These are phyloP conservation scores for Emericellopsis terricola DNA, from an alignment of 495 filamentous ascomycete species.

Conservation along the genomic window DNA sequence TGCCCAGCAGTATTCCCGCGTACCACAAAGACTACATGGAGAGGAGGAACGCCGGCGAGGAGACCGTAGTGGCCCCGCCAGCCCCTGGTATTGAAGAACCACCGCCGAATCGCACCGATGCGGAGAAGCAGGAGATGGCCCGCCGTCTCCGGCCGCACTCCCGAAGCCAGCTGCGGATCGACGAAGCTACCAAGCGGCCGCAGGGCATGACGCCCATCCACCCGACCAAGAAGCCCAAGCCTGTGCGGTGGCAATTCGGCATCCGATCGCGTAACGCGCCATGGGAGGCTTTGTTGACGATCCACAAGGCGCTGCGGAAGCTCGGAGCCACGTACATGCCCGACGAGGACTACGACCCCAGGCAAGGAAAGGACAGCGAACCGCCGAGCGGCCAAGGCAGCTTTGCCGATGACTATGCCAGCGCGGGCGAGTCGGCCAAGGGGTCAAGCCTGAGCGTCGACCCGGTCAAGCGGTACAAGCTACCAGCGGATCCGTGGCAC, in stretches of 20 bases:
- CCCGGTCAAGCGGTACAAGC: constrained; percentile 35
- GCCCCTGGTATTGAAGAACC: constrained; percentile 24
- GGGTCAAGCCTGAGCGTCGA: constrained; percentile 6
- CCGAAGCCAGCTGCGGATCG: constrained; percentile 37
- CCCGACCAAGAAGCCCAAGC: constrained; percentile 41
- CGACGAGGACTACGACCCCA: constrained; percentile 32
- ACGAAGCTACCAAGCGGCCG: constrained; percentile 44
- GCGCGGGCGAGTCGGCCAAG: not conserved
- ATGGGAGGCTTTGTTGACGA: constrained; percentile 79
- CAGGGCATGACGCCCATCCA: constrained; percentile 42
- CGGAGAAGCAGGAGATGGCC: constrained; percentile 59
- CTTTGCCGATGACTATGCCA: constrained; percentile 2
- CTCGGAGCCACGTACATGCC: constrained; percentile 75
- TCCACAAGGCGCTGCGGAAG: constrained; percentile 75
- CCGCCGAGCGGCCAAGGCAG: constrained; percentile 3
- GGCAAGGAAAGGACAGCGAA: constrained; percentile 12
- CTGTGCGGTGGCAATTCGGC: constrained; percentile 91
- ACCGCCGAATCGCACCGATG: constrained; percentile 36
- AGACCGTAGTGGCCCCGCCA: constrained; percentile 10
- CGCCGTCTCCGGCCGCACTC: constrained; percentile 67
- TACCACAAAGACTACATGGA: constrained; percentile 86
- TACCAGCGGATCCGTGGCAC: constrained; percentile 90
- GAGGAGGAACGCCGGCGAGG: constrained; percentile 32
- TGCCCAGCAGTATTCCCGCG: constrained; percentile 75
- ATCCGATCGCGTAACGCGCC: constrained; percentile 88